Percentiles rank a stretch among this genome's conserved stretches.
Evolutionary conservation across 345 rosid genomes (phyloP).

Genomic region (Linum tenue): DNA sequence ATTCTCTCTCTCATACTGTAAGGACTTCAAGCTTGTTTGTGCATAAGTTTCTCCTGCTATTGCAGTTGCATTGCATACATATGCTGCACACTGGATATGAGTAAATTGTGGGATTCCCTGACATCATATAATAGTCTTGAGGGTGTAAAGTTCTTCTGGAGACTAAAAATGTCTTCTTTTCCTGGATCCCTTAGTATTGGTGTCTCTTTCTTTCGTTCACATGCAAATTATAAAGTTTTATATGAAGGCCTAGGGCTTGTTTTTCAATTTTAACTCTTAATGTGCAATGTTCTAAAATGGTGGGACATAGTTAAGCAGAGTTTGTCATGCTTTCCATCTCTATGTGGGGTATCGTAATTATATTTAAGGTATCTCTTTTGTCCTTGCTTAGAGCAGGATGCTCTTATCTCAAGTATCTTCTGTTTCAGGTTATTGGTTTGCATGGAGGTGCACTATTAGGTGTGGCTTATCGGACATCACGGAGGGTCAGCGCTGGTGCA

Average conservation of each 20-base stretch:
- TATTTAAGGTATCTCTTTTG: background rate
- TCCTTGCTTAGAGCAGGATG: conserved; percentile 1
- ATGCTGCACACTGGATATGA: background rate
- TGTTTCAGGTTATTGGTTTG: conserved; percentile 63
- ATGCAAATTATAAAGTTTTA: background rate
- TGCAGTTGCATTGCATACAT: background rate
- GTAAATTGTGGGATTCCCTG: background rate
- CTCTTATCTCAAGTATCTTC: conserved; percentile 14
- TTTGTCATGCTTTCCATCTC: background rate
- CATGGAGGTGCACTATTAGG: conserved; percentile 99
- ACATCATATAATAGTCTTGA: background rate
- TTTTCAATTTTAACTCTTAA: too few species aligned
- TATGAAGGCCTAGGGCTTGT: background rate
- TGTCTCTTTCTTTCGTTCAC: background rate
- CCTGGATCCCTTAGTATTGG: background rate
- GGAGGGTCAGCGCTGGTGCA: conserved; percentile 76
- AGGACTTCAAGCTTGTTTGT: background rate
- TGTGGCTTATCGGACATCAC: conserved; percentile 86
- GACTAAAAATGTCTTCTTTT: background rate
- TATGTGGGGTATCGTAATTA: background rate
- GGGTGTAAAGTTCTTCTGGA: background rate
- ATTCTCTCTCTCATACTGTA: conserved; percentile 9
- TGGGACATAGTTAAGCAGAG: background rate
- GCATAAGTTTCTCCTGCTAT: conserved; percentile 3
- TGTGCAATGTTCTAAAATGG: background rate